These are phyloP conservation scores for Vachellia collinsii DNA, from an alignment of 306 rosid genomes.

Conservation along the genomic window DNA sequence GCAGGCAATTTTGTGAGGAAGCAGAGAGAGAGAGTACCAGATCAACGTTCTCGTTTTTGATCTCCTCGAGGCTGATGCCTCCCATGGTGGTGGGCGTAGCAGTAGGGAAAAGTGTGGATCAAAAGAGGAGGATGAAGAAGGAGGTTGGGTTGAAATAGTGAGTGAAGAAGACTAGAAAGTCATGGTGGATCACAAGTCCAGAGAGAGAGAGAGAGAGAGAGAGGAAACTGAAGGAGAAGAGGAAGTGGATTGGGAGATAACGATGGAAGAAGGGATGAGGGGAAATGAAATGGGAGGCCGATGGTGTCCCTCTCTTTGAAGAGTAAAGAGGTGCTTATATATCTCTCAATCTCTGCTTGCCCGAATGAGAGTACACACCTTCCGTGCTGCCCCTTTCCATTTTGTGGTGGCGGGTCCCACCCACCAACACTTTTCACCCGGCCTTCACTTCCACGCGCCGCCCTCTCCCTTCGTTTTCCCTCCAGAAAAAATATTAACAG, in stretches of 20 bases:
- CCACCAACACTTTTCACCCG: not conserved
- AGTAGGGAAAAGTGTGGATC: not conserved
- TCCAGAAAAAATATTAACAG: too few species aligned
- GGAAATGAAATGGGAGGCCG: not conserved
- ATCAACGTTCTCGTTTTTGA: conserved; percentile 87
- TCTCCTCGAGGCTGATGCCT: conserved; percentile 83
- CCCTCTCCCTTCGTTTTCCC: not conserved
- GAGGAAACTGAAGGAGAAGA: not conserved
- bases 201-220: not conserved
- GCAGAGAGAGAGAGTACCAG: conserved; percentile 51
- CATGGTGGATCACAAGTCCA: not conserved
- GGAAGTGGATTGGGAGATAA: not conserved
- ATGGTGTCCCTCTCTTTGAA: not conserved
- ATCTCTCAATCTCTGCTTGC: not conserved
- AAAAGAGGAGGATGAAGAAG: not conserved
- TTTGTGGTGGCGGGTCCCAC: conserved; percentile 17
- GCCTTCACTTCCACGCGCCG: conserved; percentile 7
- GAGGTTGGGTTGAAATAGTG: not conserved
- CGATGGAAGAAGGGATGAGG: not conserved
- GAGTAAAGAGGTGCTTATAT: conserved; percentile 4
- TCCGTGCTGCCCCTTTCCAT: not conserved
- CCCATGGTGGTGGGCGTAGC: conserved; percentile 50
- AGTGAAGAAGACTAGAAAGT: not conserved
- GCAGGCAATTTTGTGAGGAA: not conserved
- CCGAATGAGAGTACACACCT: not conserved